A percentile compares a stretch with the other conserved stretches of the same genome.
These are phyloP conservation scores for Penicillium sp. DNA, from an alignment of 2,329 filamentous ascomycete species.

Conservation along the genomic window DNA sequence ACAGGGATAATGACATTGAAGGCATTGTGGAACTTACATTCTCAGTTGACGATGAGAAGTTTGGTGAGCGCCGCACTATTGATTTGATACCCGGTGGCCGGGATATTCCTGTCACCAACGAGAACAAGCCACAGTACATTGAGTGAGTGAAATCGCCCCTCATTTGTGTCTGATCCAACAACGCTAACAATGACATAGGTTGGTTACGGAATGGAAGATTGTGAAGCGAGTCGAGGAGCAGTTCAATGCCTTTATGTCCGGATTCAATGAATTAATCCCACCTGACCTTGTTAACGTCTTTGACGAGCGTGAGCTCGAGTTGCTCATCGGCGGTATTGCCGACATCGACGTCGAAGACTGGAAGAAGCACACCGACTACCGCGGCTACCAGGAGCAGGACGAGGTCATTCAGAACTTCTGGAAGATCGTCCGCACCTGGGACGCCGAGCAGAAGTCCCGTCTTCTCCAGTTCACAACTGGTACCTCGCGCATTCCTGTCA, in stretches of 20 bases:
- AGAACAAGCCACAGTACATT: conserved; percentile 98
- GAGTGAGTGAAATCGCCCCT: conserved; percentile 58
- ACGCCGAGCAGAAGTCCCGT: conserved; percentile 96
- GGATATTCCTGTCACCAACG: conserved; percentile 94
- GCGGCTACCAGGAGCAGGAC: conserved; percentile 95
- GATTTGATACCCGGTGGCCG: conserved; percentile 88
- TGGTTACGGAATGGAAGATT: conserved; percentile 99
- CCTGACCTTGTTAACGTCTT: conserved; percentile 97
- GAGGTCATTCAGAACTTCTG: conserved; percentile 98
- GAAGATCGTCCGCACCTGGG: conserved; percentile 92
- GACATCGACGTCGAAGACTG: conserved; percentile 99
- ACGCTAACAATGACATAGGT: conserved; percentile 41
- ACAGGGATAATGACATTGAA: conserved; percentile 86
- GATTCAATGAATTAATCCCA: conserved; percentile 96
- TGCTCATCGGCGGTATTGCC: conserved; percentile 97
- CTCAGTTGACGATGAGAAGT: conserved; percentile 94
- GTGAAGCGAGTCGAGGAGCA: conserved; percentile 98
- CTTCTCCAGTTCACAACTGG: conserved; percentile 95
- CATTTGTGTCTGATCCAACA: not conserved
- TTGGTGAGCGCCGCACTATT: conserved; percentile 90
- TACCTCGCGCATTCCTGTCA: conserved; percentile 96
- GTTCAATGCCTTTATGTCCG: conserved; percentile 95
- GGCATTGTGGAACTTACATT: conserved; percentile 95
- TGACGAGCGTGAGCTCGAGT: conserved; percentile 92
- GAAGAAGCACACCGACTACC: conserved; percentile 99